A percentile compares a stretch with the other conserved stretches of the same genome.
Conservation (phyloP, 108 stramenopile species). For the Skeletonema tropicum region DNA sequence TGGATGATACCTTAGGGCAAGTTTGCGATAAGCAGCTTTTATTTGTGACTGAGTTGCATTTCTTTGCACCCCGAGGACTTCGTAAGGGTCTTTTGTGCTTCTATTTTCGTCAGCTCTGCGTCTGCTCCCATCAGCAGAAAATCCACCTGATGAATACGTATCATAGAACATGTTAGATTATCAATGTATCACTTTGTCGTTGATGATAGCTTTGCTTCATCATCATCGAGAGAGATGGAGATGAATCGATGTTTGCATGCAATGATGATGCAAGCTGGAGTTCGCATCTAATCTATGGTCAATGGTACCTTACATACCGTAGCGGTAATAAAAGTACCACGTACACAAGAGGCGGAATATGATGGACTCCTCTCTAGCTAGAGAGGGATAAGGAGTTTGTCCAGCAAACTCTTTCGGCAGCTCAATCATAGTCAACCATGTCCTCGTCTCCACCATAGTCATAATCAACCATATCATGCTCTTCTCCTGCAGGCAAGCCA, state of each 20-base stretch:
- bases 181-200: not conserved
- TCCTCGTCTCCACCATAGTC: conserved; percentile 16
- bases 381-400: too few relatives aligned
- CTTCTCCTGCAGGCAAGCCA: not conserved
- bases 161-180: not conserved
- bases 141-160: not conserved
- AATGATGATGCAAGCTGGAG: not conserved
- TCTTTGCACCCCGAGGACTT: conserved; percentile 52
- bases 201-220: not conserved
- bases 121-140: not conserved
- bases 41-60: conserved; percentile 59
- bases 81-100: conserved; percentile 9
- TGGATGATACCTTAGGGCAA: conserved; percentile 73
- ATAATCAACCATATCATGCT: conserved; percentile 7
- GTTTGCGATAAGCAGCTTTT: conserved; percentile 66
- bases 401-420: too few relatives aligned
- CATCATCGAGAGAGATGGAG: not conserved
- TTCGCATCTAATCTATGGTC: not conserved
- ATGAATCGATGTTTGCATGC: not conserved
- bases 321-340: not conserved
- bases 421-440: conserved; percentile 21
- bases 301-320: not conserved
- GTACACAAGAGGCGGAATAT: too few relatives aligned
- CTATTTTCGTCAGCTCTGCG: not conserved
- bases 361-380: too few relatives aligned